Conservation (phyloP, 257 asterid species). For the Solanum megistacrolobum region DNA sequence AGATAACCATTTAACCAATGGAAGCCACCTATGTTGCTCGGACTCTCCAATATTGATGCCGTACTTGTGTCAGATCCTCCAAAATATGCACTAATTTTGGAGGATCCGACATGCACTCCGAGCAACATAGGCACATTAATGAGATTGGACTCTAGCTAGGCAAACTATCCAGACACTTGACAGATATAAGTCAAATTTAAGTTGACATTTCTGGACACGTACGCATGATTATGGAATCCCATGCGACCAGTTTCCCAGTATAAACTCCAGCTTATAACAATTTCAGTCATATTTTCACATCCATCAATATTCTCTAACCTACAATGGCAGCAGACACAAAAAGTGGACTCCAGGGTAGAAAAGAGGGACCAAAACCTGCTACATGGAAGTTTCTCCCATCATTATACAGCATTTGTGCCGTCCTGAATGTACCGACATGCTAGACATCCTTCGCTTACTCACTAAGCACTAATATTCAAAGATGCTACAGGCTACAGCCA, state of each 20-base stretch:
- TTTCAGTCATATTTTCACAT: not conserved
- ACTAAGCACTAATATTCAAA: not conserved
- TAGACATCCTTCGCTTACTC: not conserved
- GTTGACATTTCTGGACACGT: not conserved
- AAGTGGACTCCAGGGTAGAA: not conserved
- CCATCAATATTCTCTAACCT: not conserved
- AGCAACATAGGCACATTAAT: not conserved
- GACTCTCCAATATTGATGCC: not conserved
- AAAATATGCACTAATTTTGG: not conserved
- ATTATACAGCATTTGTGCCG: not conserved
- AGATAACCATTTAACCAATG: not conserved
- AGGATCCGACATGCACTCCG: not conserved
- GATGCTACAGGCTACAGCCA: not conserved
- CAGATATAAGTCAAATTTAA: not conserved
- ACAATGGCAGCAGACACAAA: not conserved
- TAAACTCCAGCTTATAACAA: not conserved
- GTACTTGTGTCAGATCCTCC: not conserved
- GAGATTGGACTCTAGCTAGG: not conserved
- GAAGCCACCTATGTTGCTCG: not conserved
- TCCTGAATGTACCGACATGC: not conserved
- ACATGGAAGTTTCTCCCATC: not conserved
- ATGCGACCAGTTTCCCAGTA: not conserved
- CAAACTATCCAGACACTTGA: not conserved
- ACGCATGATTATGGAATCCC: not conserved
- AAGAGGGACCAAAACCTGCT: not conserved